Percentiles rank a stretch among this genome's conserved stretches.
These are phyloP conservation scores for Bruguiera sexangula DNA, from an alignment of 345 rosid species.

Conservation along the genomic window DNA sequence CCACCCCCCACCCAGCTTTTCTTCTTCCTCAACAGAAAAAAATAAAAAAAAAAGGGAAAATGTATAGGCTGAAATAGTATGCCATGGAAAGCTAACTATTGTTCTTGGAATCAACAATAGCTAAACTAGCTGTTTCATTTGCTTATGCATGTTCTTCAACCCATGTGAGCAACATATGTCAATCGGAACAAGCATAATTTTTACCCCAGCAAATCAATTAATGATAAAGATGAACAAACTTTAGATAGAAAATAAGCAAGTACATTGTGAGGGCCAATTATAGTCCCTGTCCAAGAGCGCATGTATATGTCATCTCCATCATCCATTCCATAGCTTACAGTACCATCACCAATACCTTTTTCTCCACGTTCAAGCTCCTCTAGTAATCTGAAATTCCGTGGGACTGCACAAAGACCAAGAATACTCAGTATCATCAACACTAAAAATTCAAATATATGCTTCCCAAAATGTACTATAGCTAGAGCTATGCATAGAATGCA, in stretches of 20 bases:
- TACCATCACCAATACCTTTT: slow-evolving; percentile 87
- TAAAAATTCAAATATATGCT: not conserved
- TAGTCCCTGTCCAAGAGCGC: slow-evolving; percentile 94
- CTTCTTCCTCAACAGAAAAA: too few relatives aligned
- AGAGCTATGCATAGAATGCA: too few relatives aligned
- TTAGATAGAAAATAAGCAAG: slow-evolving; percentile 14
- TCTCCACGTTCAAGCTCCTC: slow-evolving; percentile 94
- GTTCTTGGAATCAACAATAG: too few relatives aligned
- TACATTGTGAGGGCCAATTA: slow-evolving; percentile 92
- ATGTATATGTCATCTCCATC: slow-evolving; percentile 86
- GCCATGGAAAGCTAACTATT: too few relatives aligned
- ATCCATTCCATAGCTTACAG: slow-evolving; percentile 94
- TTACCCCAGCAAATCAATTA: not conserved
- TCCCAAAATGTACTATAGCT: too few relatives aligned
- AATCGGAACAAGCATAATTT: not conserved
- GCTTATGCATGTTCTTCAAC: too few relatives aligned
- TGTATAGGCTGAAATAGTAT: too few relatives aligned
- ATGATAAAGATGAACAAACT: not conserved
- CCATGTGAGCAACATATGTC: too few relatives aligned
- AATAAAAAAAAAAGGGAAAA: too few relatives aligned
- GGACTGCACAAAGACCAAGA: slow-evolving; percentile 42
- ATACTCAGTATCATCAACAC: slow-evolving; percentile 6
- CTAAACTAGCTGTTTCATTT: too few relatives aligned
- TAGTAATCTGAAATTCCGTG: slow-evolving; percentile 76
- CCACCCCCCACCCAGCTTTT: too few relatives aligned